Base-by-base conservation (phyloP, 495 filamentous ascomycete species). In the Trichoderma erinaceum region DNA sequence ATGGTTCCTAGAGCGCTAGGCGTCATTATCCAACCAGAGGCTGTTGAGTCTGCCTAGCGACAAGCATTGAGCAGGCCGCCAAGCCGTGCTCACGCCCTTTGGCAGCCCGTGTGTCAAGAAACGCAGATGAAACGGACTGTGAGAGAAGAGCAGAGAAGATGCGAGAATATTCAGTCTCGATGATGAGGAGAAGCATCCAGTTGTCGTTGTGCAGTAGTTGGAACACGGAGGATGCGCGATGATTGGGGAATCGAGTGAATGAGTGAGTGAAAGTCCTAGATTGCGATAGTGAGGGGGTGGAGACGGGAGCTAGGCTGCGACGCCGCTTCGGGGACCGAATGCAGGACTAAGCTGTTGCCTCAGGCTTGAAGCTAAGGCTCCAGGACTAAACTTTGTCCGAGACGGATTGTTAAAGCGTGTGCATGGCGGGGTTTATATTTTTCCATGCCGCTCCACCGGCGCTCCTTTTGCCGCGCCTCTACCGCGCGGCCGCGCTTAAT, bases 1-100 rank as follows among this genome's bases (percentile, higher is more conserved):
- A 61, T 61, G 56, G 56, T 61, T 29, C 56, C 56, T 61, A 6
- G 27, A 61, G n/a, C 56, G 56, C 56, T 61, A 61, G 56, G 56
- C 56, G 16, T 29, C 56, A 61, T 61, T 32, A 61, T 32, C 56
- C 27, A 61, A 52, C n/a, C 18, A 23, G 48, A 18, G 16, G 56
- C 12, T 61, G 23, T 8, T 27, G 56, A 61, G 56, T 61, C 56
- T 61, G 56, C 56, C 56, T 61, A 61, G n/a, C n/a, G 56, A 61
- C 48, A n/a, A 32, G 27, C 56, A 32, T 61, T 21, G 18, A 25
- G 27, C 16, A 32, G 12, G 56, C 56, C 50, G 50, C 16, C 50
- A 2, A 11, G 50, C 5, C 21, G n/a, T 7, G 11, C 12, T 7
- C 56, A 25, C 56, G 27, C 56, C 56, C 56, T 61, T 68, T 63